Percentiles rank a stretch among this genome's conserved stretches.
Conservation (phyloP, 2,329 filamentous ascomycete genomes). For the Phyllosticta citriasiana region DNA sequence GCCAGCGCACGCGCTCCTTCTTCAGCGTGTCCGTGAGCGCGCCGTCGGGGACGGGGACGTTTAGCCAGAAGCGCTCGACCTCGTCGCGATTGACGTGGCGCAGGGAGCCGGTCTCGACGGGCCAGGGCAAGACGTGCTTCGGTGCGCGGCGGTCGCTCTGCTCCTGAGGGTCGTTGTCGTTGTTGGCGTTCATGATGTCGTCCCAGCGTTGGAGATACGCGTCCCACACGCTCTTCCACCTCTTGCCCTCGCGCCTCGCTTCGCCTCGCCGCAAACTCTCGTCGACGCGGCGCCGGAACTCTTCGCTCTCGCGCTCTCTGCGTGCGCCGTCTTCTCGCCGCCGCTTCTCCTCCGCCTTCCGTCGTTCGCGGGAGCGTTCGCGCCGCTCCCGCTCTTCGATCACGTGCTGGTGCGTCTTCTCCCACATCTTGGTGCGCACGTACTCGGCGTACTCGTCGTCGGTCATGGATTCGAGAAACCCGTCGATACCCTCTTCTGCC, state of each 20-base stretch:
- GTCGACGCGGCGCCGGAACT: constrained; percentile 56
- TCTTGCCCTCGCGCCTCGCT: constrained; percentile 49
- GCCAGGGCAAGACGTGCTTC: constrained; percentile 54
- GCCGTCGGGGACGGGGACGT: constrained; percentile 33
- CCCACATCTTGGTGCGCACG: constrained; percentile 88
- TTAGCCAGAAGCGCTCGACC: constrained; percentile 60
- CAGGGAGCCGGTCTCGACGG: constrained; percentile 52
- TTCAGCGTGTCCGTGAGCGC: constrained; percentile 52
- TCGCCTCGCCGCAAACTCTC: constrained; percentile 57
- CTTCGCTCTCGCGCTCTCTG: constrained; percentile 33
- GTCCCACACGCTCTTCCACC: constrained; percentile 52
- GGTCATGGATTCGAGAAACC: constrained; percentile 64
- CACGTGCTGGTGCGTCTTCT: constrained; percentile 79
- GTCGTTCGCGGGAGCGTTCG: constrained; percentile 40
- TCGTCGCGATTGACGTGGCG: constrained; percentile 48
- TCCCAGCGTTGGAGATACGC: constrained; percentile 58
- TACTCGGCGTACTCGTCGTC: constrained; percentile 87
- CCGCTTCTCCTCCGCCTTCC: constrained; percentile 34
- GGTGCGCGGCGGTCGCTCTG: not conserved
- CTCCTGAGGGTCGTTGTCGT: constrained; percentile 8
- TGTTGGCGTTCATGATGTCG: constrained; percentile 25
- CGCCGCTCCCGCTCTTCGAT: constrained; percentile 62
- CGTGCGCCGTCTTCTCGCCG: constrained; percentile 18
- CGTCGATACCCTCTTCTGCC: constrained; percentile 29
- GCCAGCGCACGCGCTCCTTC: constrained; percentile 82